Base-by-base conservation (phyloP, 805 yeast species). In the Nakazawaea molendinolei region DNA sequence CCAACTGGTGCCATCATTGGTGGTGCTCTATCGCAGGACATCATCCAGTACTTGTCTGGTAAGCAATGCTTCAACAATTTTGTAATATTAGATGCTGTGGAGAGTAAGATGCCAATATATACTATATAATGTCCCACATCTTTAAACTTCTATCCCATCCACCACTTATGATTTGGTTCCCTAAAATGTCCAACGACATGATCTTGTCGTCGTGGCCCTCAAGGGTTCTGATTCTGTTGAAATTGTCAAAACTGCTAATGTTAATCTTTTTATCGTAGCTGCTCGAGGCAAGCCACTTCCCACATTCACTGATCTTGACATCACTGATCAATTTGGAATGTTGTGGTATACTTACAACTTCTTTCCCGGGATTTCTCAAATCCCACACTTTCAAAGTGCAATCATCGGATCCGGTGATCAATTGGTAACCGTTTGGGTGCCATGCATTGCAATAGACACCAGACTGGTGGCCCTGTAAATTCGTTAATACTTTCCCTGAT, bases 1-100 rank as follows among this genome's bases (percentile, higher is more conserved):
- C 95, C 97, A 1, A 79, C 79, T 0, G 76, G 92, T 4, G 94
- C 97, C 1, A 73, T 92, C 2, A 47, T 90, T 5, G 98, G 97
- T 5, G 98, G 97, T 1, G 70, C 86, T 1, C 58, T 90, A 17
- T 83, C 95, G 2, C 98, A 92, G 58, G 96, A 89, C 53, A 80
- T 86, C 10, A 82, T 92, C 31, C 92, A 92, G 59, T 76, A 70
- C 37, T 57, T 90, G 35, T 38, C 41, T 8, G 81, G 92, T 28
- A 73, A 74, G 46, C 67, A 77, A 28, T 95, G 97, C 3, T 66
- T 89, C 25, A 89, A 86, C 53, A 92, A 92, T 53, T 66, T 85
- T 35, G 66, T 84, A 44, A 60, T 90, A 1, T 66, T 89, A 25
- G 95, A 92, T 60, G 87, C 90, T 8, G 56, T 67, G 13, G 65